phyloP scores from a whole-genome alignment of 2,329 filamentous ascomycete species.

The Claviceps monticola region DNA sequence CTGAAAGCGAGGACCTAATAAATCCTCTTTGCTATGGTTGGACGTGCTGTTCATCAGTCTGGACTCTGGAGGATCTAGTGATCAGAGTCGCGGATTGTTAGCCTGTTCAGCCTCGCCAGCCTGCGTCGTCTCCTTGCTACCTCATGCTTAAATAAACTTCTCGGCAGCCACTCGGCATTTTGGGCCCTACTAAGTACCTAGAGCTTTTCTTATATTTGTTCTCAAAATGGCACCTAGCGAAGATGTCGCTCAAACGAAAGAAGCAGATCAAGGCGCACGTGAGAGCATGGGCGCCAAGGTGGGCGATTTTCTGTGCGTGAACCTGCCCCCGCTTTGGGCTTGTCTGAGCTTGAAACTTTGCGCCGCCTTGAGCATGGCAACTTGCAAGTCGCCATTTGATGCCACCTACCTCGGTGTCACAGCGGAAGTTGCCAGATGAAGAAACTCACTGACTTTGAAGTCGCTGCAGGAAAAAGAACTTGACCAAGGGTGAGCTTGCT shows the following conservation, averaged over 20 bases:
- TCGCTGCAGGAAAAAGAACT: slow-evolving; percentile 15
- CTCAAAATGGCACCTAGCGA: background rate
- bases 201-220: background rate
- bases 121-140: background rate
- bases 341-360: background rate
- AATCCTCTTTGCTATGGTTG: background rate
- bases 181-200: background rate
- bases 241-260: background rate
- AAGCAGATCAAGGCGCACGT: background rate
- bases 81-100: background rate
- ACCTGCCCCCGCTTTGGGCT: slow-evolving; percentile 3
- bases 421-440: background rate
- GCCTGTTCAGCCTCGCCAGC: background rate
- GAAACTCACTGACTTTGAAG: slow-evolving; percentile 2
- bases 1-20: background rate
- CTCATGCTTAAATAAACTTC: background rate
- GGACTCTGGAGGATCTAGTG: background rate
- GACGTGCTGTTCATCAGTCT: background rate
- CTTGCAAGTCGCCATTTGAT: background rate
- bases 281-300: slow-evolving; percentile 20
- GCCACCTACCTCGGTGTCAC: background rate
- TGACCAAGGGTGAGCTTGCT: slow-evolving; percentile 21
- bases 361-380: background rate
- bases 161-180: background rate
- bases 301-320: slow-evolving; percentile 19